A percentile compares a stretch with the other conserved stretches of the same genome.
Conservation (phyloP, 495 filamentous ascomycete species). For the Penicillium soppii region DNA sequence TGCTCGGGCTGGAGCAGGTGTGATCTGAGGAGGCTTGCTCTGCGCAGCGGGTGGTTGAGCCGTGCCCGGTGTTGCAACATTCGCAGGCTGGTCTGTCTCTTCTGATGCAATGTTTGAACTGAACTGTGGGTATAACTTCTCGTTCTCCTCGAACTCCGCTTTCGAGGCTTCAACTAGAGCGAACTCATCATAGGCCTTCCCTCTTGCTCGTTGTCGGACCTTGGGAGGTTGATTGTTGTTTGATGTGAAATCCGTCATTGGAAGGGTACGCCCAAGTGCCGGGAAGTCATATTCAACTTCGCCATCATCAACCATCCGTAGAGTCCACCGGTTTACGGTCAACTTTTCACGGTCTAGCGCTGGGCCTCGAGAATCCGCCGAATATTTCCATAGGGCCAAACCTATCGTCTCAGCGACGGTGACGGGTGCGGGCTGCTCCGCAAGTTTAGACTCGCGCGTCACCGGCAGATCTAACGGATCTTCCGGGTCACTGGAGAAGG, state of each 20-base stretch:
- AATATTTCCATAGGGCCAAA: conserved; percentile 81
- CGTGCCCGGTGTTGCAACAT: conserved; percentile 43
- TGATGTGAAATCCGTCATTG: conserved; percentile 82
- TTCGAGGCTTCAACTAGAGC: conserved; percentile 81
- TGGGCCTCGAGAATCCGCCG: conserved; percentile 77
- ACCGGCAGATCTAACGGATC: conserved; percentile 77
- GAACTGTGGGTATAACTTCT: conserved; percentile 69
- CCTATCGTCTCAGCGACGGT: conserved; percentile 91
- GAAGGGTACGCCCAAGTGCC: conserved; percentile 73
- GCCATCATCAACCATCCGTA: conserved; percentile 93
- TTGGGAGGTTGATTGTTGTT: conserved; percentile 74
- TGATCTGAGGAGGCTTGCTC: conserved; percentile 21
- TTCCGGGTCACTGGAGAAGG: conserved; percentile 71
- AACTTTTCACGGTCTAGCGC: conserved; percentile 63
- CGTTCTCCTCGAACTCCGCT: conserved; percentile 74
- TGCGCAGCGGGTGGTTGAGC: conserved; percentile 21
- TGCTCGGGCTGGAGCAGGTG: conserved; percentile 34
- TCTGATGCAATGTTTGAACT: conserved; percentile 55
- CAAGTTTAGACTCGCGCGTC: conserved; percentile 70
- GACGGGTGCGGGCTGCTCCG: conserved; percentile 62
- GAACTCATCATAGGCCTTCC: conserved; percentile 91
- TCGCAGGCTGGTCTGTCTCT: conserved; percentile 35
- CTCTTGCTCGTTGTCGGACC: conserved; percentile 66
- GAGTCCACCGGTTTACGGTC: conserved; percentile 87
- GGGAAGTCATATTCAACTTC: conserved; percentile 97